Percentiles rank a stretch among this genome's conserved stretches.
These are phyloP conservation scores for Thielaviopsis euricoi DNA, from an alignment of 2,329 filamentous ascomycete species.

Conservation along the genomic window DNA sequence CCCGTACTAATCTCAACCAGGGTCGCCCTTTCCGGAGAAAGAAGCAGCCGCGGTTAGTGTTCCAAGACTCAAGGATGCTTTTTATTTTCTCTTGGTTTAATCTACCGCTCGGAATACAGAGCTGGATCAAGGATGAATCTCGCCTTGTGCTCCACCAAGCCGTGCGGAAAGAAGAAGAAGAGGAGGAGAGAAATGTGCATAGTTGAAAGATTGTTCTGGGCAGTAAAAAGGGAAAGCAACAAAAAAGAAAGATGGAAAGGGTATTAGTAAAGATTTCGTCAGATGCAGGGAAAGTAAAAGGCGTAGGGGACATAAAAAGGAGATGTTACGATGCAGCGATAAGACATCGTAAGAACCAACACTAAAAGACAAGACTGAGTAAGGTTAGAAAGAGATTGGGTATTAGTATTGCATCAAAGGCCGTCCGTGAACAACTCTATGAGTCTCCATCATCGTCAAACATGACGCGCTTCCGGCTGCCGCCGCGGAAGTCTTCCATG, in stretches of 20 bases:
- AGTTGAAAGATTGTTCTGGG: too few relatives aligned
- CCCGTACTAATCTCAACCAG: slow-evolving; percentile 14
- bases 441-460: slow-evolving; percentile 24
- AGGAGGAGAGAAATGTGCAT: too few relatives aligned
- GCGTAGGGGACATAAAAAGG: too few relatives aligned
- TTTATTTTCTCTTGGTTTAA: slow-evolving; percentile 20
- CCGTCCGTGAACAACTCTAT: slow-evolving; percentile 13
- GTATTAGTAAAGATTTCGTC: too few relatives aligned
- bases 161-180: slow-evolving; percentile 35
- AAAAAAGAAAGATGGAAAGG: neutral
- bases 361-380: neutral
- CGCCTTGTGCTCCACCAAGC: slow-evolving; percentile 63
- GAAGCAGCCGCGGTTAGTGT: slow-evolving; percentile 1
- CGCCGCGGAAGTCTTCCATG: slow-evolving; percentile 33
- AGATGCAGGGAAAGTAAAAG: too few relatives aligned
- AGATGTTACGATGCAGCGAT: too few relatives aligned
- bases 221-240: too few relatives aligned
- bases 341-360: neutral
- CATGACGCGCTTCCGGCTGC: slow-evolving; percentile 34
- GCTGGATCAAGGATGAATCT: slow-evolving; percentile 50
- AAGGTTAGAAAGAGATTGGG: neutral
- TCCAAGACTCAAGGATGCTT: slow-evolving; percentile 8
- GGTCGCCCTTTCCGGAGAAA: neutral
- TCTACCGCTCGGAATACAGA: slow-evolving; percentile 65
- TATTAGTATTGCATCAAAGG: slow-evolving; percentile 9